phyloP scores from a whole-genome alignment of 2,329 filamentous ascomycete species.

The Penicillium sp. region DNA sequence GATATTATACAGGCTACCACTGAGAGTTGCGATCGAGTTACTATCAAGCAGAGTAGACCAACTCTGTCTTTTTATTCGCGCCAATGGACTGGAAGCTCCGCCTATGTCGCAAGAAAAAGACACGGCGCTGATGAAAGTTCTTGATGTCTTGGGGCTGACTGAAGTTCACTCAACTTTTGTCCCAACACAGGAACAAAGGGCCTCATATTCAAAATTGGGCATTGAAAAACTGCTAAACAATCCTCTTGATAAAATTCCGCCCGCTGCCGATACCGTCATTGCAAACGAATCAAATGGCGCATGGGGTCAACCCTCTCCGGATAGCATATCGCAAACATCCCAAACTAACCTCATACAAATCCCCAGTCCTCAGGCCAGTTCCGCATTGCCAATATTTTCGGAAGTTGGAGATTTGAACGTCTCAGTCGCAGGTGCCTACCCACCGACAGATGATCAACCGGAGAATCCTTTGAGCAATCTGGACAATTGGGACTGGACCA shows the following conservation, averaged over 20 bases:
- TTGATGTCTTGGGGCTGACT: conserved; percentile 14
- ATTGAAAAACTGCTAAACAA: background rate
- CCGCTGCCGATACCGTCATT: background rate
- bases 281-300: background rate
- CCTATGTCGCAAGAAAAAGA: conserved; percentile 15
- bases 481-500: background rate
- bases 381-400: background rate
- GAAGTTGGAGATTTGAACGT: background rate
- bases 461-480: background rate
- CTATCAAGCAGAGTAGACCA: conserved; percentile 23
- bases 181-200: background rate
- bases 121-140: conserved; percentile 8
- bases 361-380: background rate
- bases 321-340: background rate
- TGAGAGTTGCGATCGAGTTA: conserved; percentile 29
- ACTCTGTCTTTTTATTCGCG: conserved; percentile 23
- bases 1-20: conserved; percentile 19
- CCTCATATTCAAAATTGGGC: background rate
- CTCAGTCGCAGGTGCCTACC: background rate
- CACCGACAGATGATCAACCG: background rate
- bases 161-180: background rate
- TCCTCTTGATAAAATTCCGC: background rate
- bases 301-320: background rate
- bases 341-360: background rate
- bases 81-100: conserved; percentile 19